A percentile compares a stretch with the other conserved stretches of the same genome.
Evolutionary conservation across 331 rosid species (phyloP).

Genomic region (Malus hybrid): DNA sequence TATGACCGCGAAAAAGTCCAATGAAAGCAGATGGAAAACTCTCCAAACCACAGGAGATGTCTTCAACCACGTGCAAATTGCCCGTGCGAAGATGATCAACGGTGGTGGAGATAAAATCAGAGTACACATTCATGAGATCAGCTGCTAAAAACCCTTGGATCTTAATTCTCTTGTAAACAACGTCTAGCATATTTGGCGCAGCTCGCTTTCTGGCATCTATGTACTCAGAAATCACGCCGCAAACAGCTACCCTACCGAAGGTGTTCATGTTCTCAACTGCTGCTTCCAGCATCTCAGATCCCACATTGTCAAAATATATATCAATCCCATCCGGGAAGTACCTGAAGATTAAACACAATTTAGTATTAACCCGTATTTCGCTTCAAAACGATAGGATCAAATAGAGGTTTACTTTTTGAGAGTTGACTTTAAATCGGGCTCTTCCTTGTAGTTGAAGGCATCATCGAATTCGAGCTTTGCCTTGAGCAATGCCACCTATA

Average conservation of each 20-base stretch:
- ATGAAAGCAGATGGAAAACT: slow-evolving; percentile 57
- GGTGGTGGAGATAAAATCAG: slow-evolving; percentile 36
- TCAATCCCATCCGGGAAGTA: slow-evolving; percentile 72
- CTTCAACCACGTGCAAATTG: slow-evolving; percentile 25
- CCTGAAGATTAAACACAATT: slow-evolving; percentile 14
- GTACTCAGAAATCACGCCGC: slow-evolving; percentile 70
- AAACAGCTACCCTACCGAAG: slow-evolving; percentile 57
- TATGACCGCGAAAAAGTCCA: slow-evolving; percentile 45
- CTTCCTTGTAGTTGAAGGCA: slow-evolving; percentile 78
- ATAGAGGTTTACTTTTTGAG: slow-evolving; percentile 36
- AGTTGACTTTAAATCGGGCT: slow-evolving; percentile 41
- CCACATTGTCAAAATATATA: slow-evolving; percentile 72
- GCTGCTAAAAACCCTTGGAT: slow-evolving; percentile 49
- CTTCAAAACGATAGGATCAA: background rate
- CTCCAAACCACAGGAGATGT: slow-evolving; percentile 48
- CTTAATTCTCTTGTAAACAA: slow-evolving; percentile 55
- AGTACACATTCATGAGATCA: slow-evolving; percentile 29
- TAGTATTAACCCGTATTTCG: background rate
- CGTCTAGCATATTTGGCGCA: slow-evolving; percentile 41
- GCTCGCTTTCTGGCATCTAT: slow-evolving; percentile 29
- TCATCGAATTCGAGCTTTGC: slow-evolving; percentile 66
- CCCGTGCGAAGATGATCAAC: slow-evolving; percentile 33
- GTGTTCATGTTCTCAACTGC: slow-evolving; percentile 55
- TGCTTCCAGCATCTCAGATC: slow-evolving; percentile 64
- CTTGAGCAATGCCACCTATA: slow-evolving; percentile 44